A percentile compares a stretch with the other conserved stretches of the same genome.
phyloP scores from a whole-genome alignment of 1,284 basidiomycete genomes.

The Heliocybe sulcata region DNA sequence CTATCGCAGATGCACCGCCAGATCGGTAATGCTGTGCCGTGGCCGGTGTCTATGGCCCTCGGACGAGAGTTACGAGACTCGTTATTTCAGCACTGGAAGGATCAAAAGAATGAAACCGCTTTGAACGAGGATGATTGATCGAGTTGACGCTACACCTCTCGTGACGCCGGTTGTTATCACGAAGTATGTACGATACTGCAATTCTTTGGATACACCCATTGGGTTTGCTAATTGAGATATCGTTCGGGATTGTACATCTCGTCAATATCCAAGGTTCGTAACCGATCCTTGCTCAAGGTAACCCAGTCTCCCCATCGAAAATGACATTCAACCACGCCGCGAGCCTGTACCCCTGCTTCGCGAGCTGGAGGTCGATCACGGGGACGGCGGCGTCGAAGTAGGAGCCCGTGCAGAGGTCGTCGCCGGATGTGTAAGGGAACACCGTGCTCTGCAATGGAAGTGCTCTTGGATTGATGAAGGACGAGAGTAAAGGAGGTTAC shows the following conservation, averaged over 20 bases:
- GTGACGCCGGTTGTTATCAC: neutral
- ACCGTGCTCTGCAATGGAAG: constrained; percentile 32
- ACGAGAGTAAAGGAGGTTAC: constrained; percentile 12
- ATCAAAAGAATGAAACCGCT: neutral
- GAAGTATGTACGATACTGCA: neutral
- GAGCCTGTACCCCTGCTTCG: constrained; percentile 47
- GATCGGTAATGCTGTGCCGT: constrained; percentile 72
- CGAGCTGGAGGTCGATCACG: constrained; percentile 45
- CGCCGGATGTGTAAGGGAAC: constrained; percentile 33
- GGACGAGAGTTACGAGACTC: constrained; percentile 42
- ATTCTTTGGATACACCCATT: too few relatives aligned
- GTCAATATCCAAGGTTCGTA: too few relatives aligned
- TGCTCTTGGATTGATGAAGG: neutral
- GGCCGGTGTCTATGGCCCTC: constrained; percentile 52
- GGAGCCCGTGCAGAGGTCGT: constrained; percentile 40
- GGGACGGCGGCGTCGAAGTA: constrained; percentile 41
- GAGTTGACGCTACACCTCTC: neutral
- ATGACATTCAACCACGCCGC: constrained; percentile 50
- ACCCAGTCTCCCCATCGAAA: constrained; percentile 21
- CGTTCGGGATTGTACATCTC: too few relatives aligned
- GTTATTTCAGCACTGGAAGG: neutral
- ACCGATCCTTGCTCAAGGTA: too few relatives aligned
- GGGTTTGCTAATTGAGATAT: too few relatives aligned
- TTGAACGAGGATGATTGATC: neutral
- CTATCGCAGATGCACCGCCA: constrained; percentile 58